Base-by-base conservation (phyloP, 257 asterid genomes). In the Ajuga chamaepitys region DNA sequence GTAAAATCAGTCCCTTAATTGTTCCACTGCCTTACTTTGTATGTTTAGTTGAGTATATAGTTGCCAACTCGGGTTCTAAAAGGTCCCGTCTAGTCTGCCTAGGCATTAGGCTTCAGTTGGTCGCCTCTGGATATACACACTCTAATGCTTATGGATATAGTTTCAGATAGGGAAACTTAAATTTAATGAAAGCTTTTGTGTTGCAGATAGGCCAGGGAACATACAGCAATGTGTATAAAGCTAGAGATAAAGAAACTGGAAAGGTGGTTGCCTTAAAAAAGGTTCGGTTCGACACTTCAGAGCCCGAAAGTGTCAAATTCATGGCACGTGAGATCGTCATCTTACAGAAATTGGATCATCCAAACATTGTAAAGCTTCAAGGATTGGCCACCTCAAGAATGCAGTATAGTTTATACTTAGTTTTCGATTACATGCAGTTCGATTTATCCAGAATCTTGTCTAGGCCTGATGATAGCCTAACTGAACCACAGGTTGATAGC, bases 361-460 rank as follows among this genome's bases (percentile, higher is more conserved):
- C 91, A 7, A 88, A 88, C 68, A 75, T 86, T 16, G 66, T 88
- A 26, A 88, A 86, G 86, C 91, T 88, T 12, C 79, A 75, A 80
- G 96, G 96, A 22, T 51, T 88, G 40, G 96, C 91, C 52, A 88
- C 95, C 40, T 88, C 96, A 41, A 83, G 95, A 78, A 88, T 88
- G 96, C 88, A 88, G 67, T 86, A 78, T 30, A 88, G 96, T 64
- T 65, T 88, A 25, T 88, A 88, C 58, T 77, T 88, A 35, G 95
- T 88, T 45, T 80, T 86, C 3, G 96, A 88, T 0, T 88, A 25
- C 20, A 82, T 86, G 88, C 82, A 70, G 5, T 66, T 81, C 7
- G 96, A 88, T 79, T 76, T 88, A 18, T 45, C 96, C 26, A 72
- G 62, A 67, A 80, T 88, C 58, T 78, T 85, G 12, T 45, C 79